Percentiles rank a stretch among this genome's conserved stretches.
Evolutionary conservation across 2,329 filamentous ascomycete species (phyloP).

Genomic region (Ophiostoma novo-ulmi): DNA sequence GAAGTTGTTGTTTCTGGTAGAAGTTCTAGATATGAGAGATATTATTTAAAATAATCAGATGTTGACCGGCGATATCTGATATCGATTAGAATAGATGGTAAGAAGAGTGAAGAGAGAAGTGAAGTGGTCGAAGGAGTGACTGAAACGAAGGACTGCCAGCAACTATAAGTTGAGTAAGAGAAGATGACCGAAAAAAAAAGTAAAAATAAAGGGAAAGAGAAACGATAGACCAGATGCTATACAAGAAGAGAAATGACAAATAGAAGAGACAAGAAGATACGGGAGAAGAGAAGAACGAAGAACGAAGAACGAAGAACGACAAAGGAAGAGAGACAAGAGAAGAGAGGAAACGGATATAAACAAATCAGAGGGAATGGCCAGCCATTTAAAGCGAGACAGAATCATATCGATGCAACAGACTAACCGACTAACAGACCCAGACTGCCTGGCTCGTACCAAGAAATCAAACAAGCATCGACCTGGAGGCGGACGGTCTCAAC

Average conservation of each 20-base stretch:
- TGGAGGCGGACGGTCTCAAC: neutral
- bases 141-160: constrained; percentile 14
- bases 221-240: constrained; percentile 10
- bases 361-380: neutral
- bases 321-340: neutral
- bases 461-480: constrained; percentile 1
- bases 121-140: neutral
- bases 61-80: constrained; percentile 14
- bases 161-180: neutral
- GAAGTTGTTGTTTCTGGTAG: neutral
- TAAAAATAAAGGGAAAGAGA: neutral
- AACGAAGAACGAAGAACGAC: neutral
- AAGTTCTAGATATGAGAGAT: neutral
- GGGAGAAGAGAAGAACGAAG: neutral
- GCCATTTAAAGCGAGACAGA: constrained; percentile 7
- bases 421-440: neutral
- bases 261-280: neutral
- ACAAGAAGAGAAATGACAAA: constrained; percentile 1
- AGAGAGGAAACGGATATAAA: neutral
- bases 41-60: neutral
- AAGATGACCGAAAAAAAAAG: neutral
- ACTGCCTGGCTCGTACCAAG: neutral
- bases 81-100: neutral
- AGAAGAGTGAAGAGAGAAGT: neutral
- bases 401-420: neutral